A percentile compares a stretch with the other conserved stretches of the same genome.
phyloP scores from a whole-genome alignment of 805 yeast genomes.

The Sugiyamaella valdiviana region DNA sequence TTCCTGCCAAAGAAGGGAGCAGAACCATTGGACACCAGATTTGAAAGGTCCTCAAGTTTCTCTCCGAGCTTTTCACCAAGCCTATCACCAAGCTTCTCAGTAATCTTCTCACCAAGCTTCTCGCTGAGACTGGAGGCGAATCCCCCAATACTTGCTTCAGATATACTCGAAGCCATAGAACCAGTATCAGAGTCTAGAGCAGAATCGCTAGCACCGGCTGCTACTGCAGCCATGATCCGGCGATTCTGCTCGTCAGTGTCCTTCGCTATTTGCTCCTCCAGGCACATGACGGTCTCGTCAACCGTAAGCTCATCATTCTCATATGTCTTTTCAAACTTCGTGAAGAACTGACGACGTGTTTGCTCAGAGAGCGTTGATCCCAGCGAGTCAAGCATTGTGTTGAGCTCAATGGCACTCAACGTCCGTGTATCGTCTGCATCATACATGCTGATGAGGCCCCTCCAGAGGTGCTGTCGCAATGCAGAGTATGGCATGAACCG shows the following conservation, averaged over 20 bases:
- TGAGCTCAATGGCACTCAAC: slow-evolving; percentile 55
- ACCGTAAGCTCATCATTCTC: slow-evolving; percentile 43
- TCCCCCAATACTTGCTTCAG: not conserved
- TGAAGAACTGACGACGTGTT: slow-evolving; percentile 30
- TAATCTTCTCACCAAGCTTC: not conserved
- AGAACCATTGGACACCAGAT: no score
- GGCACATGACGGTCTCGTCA: slow-evolving; percentile 49
- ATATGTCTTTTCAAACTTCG: slow-evolving; percentile 26
- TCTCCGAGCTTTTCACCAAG: not conserved
- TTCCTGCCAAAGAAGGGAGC: not conserved
- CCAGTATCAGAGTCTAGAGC: not conserved
- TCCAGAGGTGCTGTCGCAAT: slow-evolving; percentile 67
- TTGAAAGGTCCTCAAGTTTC: no score
- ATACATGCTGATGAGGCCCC: slow-evolving; percentile 50
- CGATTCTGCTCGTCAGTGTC: slow-evolving; percentile 16
- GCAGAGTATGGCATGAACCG: slow-evolving; percentile 61
- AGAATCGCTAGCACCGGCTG: not conserved
- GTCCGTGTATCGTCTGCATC: slow-evolving; percentile 39
- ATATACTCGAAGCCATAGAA: not conserved
- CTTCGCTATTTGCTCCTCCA: slow-evolving; percentile 36
- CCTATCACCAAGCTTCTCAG: not conserved
- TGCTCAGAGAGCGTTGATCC: slow-evolving; percentile 43
- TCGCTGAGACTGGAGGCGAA: not conserved
- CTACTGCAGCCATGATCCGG: not conserved
- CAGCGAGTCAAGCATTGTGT: slow-evolving; percentile 56